These are phyloP conservation scores for Rhododendron griersonianum DNA, from an alignment of 148 eudicot genomes.

Conservation along the genomic window DNA sequence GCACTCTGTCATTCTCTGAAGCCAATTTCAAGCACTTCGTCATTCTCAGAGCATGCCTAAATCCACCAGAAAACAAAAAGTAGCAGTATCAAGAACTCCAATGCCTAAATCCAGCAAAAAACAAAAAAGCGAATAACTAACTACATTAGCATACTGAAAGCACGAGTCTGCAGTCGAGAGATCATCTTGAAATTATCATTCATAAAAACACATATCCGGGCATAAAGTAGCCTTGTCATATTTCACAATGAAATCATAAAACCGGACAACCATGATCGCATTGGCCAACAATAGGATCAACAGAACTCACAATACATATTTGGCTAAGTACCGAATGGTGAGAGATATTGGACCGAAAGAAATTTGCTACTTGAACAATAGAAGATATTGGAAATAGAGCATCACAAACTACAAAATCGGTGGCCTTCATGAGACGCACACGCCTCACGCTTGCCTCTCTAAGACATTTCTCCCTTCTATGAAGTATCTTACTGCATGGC, in stretches of 20 bases:
- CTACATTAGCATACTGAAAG: background rate
- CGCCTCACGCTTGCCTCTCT: background rate
- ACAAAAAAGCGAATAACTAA: no score
- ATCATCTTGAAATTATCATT: background rate
- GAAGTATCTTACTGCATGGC: background rate
- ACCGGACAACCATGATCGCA: background rate
- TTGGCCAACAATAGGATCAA: background rate
- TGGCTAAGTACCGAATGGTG: background rate
- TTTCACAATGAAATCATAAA: background rate
- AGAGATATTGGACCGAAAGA: background rate
- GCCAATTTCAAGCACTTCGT: no score
- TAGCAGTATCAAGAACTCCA: no score
- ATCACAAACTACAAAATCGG: background rate
- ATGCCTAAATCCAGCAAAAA: no score
- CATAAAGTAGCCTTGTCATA: background rate
- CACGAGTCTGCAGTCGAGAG: background rate
- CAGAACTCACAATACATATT: background rate
- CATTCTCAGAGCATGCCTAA: no score
- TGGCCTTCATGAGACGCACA: background rate
- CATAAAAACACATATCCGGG: background rate
- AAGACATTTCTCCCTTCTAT: background rate
- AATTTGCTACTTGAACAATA: background rate
- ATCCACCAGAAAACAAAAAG: no score
- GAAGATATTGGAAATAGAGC: background rate
- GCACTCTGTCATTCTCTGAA: no score